Base-by-base conservation (phyloP, 2,329 filamentous ascomycete genomes). In the Botrytis byssoidea region DNA sequence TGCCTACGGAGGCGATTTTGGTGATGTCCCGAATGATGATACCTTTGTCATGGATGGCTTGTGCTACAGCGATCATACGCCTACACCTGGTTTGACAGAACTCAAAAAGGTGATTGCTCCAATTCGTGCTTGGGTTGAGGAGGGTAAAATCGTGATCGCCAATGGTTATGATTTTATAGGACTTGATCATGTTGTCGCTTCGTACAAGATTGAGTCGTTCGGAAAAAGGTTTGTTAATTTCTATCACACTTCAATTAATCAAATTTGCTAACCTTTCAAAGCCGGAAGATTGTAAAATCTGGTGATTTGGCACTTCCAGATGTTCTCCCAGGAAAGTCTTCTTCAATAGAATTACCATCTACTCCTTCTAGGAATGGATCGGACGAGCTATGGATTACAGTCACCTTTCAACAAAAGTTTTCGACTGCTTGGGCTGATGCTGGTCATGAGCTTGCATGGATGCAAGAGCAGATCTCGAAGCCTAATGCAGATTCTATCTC, bases 41-140 rank as follows among this genome's bases (percentile, higher is more conserved):
- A 88, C 86, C 0, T 91, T 91, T 76, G 87, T 90, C 74, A 88
- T 90, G 86, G 89, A 90, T 76, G 89, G 89, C 0, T 78, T 91
- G 7, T 82, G 86, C 40, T 84, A 84, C 77, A 87, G 85, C 68
- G 82, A 84, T 25, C 89, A 91, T 77, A 82, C 84, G 20, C 86
- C 89, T 0, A 88, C 85, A 0, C 88, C 88, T 2, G 89, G 88
- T 0, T 77, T 91, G 69, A 77, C 83, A 3, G 88, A 91, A 78
- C 83, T 85, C 60, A 88, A 89, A 77, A 90, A 88, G 79, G 86
- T 85, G 2, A 86, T 89, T 59, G 85, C 89, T 75, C 89, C 89
- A 0, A 84, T 90, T 4, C 82, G 4, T 81, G 86, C 29, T 77
- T 85, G 1, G 78, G 82, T 18, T 81, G 79, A 4, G 32, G 37